phyloP scores from a whole-genome alignment of 495 filamentous ascomycete species.

The Thermochaetoides thermophila region DNA sequence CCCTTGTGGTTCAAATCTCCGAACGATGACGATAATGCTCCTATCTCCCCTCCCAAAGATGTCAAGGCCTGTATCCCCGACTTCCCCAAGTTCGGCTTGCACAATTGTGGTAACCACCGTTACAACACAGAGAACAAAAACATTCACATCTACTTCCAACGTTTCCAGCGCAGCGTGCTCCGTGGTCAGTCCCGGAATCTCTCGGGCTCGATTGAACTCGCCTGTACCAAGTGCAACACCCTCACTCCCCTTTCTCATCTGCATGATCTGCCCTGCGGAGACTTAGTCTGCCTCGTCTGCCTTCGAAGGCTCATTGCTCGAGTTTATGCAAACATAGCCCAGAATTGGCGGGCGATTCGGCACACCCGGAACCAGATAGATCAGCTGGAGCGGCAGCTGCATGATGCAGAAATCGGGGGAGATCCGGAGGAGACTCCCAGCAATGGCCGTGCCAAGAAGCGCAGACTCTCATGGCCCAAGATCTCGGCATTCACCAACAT shows the following conservation, averaged over 20 bases:
- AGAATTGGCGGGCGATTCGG: background rate
- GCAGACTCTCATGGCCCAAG: too few species aligned
- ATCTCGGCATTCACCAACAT: too few species aligned
- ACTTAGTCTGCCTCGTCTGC: conserved; percentile 6
- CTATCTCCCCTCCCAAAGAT: background rate
- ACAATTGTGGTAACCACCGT: conserved; percentile 3
- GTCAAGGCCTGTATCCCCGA: background rate
- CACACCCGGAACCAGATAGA: background rate
- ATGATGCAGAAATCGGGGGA: too few species aligned
- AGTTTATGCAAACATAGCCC: background rate
- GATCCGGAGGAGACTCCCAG: too few species aligned
- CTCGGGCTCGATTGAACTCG: conserved; percentile 6
- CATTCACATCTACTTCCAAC: background rate
- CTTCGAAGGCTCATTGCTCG: background rate
- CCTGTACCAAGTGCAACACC: conserved; percentile 2
- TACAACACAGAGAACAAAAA: conserved; percentile 1
- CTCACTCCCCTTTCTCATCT: conserved; percentile 1
- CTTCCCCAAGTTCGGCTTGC: background rate
- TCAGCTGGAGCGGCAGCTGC: background rate
- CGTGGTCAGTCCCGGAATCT: background rate
- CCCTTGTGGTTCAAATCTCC: too few species aligned
- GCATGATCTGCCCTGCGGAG: conserved; percentile 10
- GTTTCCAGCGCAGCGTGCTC: too few species aligned
- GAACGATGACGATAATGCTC: background rate
- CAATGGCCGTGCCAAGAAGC: too few species aligned